Evolutionary conservation across 139 green algal genomes (phyloP), one percentile per base, ranked within the genome.

Genomic region (Raphidocelis subcapitata): DNA sequence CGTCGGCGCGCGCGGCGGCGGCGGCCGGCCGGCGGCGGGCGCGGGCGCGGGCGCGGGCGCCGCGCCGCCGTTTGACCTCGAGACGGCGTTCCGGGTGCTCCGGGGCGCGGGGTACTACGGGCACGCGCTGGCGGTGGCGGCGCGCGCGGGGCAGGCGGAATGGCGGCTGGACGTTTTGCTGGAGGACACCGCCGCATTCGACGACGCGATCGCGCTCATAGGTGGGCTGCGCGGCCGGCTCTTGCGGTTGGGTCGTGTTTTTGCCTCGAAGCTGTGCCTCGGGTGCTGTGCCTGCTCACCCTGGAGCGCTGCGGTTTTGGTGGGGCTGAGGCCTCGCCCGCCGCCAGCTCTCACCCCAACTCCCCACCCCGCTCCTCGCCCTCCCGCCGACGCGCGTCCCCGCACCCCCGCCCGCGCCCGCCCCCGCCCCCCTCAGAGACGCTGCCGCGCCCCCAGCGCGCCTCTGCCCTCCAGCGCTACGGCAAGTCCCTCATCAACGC

Each of bases 131-230:
- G 84, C 73, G 32, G 86, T 98, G 49, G 90, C 94, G 26, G 61
- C 82, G 54, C 80, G 78, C 2, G 86, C 89, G 0, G 75, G 74
- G 2, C 79, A 94, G 74, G 69, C 75, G 47, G 24, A 92, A 18
- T 84, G 79, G 71, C 89, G 94, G 71, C 75, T 98, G 67, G 88
- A 93, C 54, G 89, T 98, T 24, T 78, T 98, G 63, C 67, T 98
- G 46, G 91, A 98, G 54, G 94, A 98, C 79, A 80, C 87, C 56
- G 68, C 59, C 2, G 66, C 72, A 1, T 97, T 84, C 23, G 88
- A 90, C 28, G 88, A 95, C 31, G 95, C 89, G 21, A 75, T 99
- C 29, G 73, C 81, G 1, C 94, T 92, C 72, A 79, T 97, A 21
- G 69, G 74, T 44, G 52, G 55, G 24, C 76, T 94, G 62, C 66